phyloP scores from a whole-genome alignment of 495 filamentous ascomycete genomes.

The Xylaria palmicola region DNA sequence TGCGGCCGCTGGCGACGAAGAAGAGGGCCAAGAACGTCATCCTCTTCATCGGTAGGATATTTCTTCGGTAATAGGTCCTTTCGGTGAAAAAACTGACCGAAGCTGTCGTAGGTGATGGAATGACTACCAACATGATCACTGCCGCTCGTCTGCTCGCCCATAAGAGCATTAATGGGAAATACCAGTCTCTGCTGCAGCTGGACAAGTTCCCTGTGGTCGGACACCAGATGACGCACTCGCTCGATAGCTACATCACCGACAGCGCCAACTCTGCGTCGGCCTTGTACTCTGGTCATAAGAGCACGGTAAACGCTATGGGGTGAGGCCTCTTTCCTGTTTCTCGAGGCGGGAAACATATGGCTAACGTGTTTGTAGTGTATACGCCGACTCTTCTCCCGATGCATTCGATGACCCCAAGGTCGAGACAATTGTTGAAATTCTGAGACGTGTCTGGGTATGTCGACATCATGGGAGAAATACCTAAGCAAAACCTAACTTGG shows the following conservation, averaged over 20 bases:
- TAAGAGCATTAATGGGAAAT: conserved; percentile 72
- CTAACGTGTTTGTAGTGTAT: conserved; percentile 46
- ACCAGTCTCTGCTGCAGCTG: conserved; percentile 63
- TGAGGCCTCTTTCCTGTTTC: conserved; percentile 16
- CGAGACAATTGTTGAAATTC: conserved; percentile 72
- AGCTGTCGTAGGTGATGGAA: conserved; percentile 55
- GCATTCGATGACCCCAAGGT: conserved; percentile 74
- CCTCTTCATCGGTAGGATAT: conserved; percentile 62
- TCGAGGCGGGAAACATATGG: background rate
- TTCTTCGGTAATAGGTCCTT: background rate
- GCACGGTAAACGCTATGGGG: conserved; percentile 68
- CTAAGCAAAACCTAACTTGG: background rate
- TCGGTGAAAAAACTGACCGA: background rate
- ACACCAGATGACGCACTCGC: conserved; percentile 71
- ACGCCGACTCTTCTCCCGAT: conserved; percentile 64
- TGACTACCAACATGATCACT: conserved; percentile 76
- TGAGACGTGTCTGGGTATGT: conserved; percentile 60
- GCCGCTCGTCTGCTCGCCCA: conserved; percentile 73
- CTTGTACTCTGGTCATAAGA: conserved; percentile 74
- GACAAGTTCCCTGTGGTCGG: conserved; percentile 72
- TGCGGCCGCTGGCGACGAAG: conserved; percentile 60
- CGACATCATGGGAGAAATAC: too few relatives aligned
- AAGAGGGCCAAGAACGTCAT: conserved; percentile 77
- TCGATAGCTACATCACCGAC: conserved; percentile 75
- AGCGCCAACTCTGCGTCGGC: conserved; percentile 74